Conservation (phyloP, 768 basidiomycete genomes). For the Collybiopsis confluens region DNA sequence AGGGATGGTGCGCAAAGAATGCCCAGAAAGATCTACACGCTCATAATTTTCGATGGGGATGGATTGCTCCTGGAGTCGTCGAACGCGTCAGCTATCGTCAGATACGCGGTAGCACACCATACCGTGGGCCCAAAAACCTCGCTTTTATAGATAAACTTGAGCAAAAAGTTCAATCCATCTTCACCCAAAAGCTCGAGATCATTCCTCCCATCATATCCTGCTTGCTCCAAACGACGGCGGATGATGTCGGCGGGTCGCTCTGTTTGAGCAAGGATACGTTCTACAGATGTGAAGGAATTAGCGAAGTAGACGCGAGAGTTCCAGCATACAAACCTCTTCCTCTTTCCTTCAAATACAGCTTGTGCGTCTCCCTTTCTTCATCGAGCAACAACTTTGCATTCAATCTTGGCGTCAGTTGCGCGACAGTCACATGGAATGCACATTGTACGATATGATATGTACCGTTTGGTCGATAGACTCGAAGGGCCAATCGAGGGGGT, state of each 20-base stretch:
- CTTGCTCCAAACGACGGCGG: slow-evolving; percentile 77
- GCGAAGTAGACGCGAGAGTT: no score
- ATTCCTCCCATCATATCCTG: slow-evolving; percentile 83
- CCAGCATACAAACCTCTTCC: slow-evolving; percentile 52
- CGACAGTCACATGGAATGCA: slow-evolving; percentile 60
- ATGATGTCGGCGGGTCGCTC: slow-evolving; percentile 87
- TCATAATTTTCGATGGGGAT: slow-evolving; percentile 68
- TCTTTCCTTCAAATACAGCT: slow-evolving; percentile 70
- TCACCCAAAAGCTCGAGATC: slow-evolving; percentile 71
- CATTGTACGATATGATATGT: slow-evolving; percentile 70
- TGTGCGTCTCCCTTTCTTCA: slow-evolving; percentile 55
- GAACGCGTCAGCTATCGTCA: neutral
- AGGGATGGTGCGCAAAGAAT: slow-evolving; percentile 83
- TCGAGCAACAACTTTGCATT: slow-evolving; percentile 51
- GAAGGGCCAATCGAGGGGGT: slow-evolving; percentile 48
- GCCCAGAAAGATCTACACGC: slow-evolving; percentile 75
- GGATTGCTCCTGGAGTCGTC: slow-evolving; percentile 60
- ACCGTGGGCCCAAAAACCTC: slow-evolving; percentile 63
- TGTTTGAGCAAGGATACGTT: slow-evolving; percentile 74
- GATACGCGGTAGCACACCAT: slow-evolving; percentile 20
- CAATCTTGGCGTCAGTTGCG: slow-evolving; percentile 57
- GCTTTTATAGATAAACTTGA: slow-evolving; percentile 88
- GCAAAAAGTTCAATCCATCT: slow-evolving; percentile 78
- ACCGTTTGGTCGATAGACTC: slow-evolving; percentile 73
- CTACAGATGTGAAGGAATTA: slow-evolving; percentile 31